phyloP scores from a whole-genome alignment of 192 early-diverging fungal genomes.

The Entomortierella parvispora region DNA sequence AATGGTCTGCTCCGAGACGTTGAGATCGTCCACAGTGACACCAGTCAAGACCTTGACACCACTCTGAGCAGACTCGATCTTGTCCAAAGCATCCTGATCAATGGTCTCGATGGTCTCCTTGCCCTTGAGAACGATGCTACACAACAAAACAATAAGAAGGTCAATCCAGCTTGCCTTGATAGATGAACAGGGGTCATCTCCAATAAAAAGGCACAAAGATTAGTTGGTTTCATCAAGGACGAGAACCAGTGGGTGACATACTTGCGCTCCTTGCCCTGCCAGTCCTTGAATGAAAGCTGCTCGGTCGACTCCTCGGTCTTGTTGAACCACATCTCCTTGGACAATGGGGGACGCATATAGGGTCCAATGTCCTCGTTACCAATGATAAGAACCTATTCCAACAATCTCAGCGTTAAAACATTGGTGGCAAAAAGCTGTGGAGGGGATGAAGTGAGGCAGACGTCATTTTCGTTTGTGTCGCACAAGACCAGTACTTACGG shows the following conservation, averaged over 20 bases:
- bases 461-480: background rate
- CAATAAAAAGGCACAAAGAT: too few species aligned
- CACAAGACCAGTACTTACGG: slow-evolving; percentile 54
- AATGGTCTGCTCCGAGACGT: slow-evolving; percentile 62
- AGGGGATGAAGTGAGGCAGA: background rate
- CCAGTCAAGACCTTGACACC: slow-evolving; percentile 58
- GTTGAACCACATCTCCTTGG: slow-evolving; percentile 75
- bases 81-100: slow-evolving; percentile 52
- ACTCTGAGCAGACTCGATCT: slow-evolving; percentile 51
- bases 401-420: background rate
- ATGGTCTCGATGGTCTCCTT: slow-evolving; percentile 53
- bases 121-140: slow-evolving; percentile 56
- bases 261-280: slow-evolving; percentile 67
- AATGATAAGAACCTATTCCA: slow-evolving; percentile 63
- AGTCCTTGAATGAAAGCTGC: slow-evolving; percentile 65
- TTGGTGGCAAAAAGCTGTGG: background rate
- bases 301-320: slow-evolving; percentile 48
- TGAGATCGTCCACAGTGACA: slow-evolving; percentile 58
- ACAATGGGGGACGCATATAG: slow-evolving; percentile 72
- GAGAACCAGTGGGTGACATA: slow-evolving; percentile 8
- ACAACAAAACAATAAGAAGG: background rate
- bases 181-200: too few species aligned
- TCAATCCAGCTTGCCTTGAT: background rate
- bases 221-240: background rate
- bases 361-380: slow-evolving; percentile 63